Evolutionary conservation across 768 basidiomycete genomes (phyloP), one percentile per base, ranked within the genome.

Genomic region (Rhizopogon sp.): DNA sequence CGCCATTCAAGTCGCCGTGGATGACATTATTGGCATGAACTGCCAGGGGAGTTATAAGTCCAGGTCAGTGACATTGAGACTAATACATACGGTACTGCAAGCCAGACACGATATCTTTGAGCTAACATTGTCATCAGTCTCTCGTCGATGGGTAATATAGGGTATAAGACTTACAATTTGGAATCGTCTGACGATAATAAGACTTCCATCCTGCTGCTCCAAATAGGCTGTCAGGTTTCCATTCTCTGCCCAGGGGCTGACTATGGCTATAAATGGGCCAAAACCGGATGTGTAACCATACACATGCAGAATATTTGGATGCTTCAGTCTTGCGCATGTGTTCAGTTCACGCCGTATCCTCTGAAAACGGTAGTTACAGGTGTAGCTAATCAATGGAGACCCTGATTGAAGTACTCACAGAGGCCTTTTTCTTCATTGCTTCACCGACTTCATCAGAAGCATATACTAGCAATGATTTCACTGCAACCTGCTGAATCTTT

Each of bases 201-300:
- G 53, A 5, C 39, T 17, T 11, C 33, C 33, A 16, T 54, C 50
- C 3, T 13, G 22, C n/a, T 35, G 16, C 37, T 58, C 55, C 37
- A 64, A 28, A 51, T 62, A 64, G 22, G 42, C 7, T 2, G 40
- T 58, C 43, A 64, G 41, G 41, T 42, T 54, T 8, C 59, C 61
- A 20, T 62, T 54, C 11, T 58, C 62, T n/a, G 56, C 47, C 59
- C 61, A 60, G 3, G 63, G 63, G 31, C 56, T 64, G 16, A 66
- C 56, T 60, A 63, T 62, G 10, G 62, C 61, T 16, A 52, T 31
- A 22, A 52, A 59, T 5, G 57, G 58, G 16, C 65, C 62, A 52
- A 58, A 64, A 43, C 60, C 63, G 29, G 50, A 60, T 16, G 59
- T 45, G 1, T 56, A 39, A 10, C 65, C 62, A 33, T 39, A 57